Conservation (phyloP, 306 rosid genomes). For the Cucurbita maxima region DNA sequence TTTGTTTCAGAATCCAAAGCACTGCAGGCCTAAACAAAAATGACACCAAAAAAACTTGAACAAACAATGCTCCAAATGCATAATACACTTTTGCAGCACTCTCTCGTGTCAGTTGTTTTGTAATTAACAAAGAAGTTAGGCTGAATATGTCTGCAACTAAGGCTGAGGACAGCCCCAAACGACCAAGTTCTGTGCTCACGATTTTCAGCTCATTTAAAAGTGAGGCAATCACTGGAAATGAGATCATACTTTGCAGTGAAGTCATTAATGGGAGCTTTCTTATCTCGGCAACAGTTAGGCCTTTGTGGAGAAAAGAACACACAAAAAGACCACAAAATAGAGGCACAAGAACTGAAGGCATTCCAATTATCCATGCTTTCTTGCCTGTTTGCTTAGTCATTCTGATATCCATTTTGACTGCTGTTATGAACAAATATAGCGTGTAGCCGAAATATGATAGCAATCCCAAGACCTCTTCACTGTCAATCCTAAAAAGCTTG, state of each 20-base stretch:
- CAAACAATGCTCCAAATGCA: not conserved
- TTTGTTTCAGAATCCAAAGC: constrained; percentile 11
- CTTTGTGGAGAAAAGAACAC: not conserved
- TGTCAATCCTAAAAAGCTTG: constrained; percentile 19
- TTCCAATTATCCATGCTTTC: constrained; percentile 24
- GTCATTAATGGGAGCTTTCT: not conserved
- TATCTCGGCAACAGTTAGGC: not conserved
- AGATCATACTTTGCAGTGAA: not conserved
- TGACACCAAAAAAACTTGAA: not conserved
- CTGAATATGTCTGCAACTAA: not conserved
- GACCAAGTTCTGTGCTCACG: constrained; percentile 9
- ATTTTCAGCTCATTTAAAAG: constrained; percentile 7
- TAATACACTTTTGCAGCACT: not conserved
- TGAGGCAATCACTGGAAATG: constrained; percentile 12
- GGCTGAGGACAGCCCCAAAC: constrained; percentile 1
- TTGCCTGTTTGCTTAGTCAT: constrained; percentile 29
- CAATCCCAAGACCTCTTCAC: constrained; percentile 23
- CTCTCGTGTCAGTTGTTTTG: not conserved
- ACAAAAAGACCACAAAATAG: not conserved
- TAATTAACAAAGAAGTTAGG: not conserved
- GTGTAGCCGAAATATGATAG: constrained; percentile 21
- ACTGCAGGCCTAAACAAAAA: constrained; percentile 1
- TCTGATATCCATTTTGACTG: constrained; percentile 44
- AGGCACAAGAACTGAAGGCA: constrained; percentile 9
- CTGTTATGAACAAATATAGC: constrained; percentile 24